phyloP scores from a whole-genome alignment of 768 basidiomycete genomes.

The Boletus rex-veris region DNA sequence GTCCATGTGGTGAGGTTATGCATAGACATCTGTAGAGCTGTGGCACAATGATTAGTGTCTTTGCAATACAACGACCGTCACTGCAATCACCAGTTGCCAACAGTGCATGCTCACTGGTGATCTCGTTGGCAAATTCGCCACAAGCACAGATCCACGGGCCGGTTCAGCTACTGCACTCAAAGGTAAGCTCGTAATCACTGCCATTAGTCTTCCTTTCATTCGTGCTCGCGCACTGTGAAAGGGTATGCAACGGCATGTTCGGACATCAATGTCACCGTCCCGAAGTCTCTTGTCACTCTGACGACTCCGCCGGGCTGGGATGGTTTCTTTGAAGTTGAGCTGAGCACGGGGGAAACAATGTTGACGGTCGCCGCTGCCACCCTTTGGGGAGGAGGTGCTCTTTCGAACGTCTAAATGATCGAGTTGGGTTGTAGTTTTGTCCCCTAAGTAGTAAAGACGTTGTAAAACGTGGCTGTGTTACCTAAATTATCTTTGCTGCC shows the following conservation, averaged over 20 bases:
- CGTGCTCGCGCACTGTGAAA: conserved; percentile 24
- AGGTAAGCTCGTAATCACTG: conserved; percentile 38
- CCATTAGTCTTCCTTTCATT: not conserved
- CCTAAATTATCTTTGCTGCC: not conserved
- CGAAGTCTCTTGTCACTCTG: conserved; percentile 40
- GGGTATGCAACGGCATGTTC: conserved; percentile 55
- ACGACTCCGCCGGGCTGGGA: conserved; percentile 53
- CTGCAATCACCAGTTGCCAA: conserved; percentile 8
- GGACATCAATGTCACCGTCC: conserved; percentile 37
- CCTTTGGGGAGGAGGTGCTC: conserved; percentile 49
- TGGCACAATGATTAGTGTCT: conserved; percentile 48
- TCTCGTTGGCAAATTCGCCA: conserved; percentile 49
- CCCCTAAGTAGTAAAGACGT: too few species aligned
- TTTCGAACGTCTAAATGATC: conserved; percentile 47
- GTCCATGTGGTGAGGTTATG: not conserved
- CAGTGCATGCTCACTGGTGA: conserved; percentile 56
- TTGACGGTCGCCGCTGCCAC: conserved; percentile 42
- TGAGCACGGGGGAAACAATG: conserved; percentile 43
- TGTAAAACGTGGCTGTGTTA: conserved; percentile 16
- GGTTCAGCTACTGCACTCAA: conserved; percentile 58
- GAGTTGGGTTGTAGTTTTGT: not conserved
- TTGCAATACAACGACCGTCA: conserved; percentile 44
- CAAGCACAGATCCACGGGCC: conserved; percentile 47
- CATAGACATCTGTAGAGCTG: conserved; percentile 36
- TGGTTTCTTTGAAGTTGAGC: conserved; percentile 49